Conservation (phyloP, 2,329 filamentous ascomycete species). For the Pseudocercospora eumusae region DNA sequence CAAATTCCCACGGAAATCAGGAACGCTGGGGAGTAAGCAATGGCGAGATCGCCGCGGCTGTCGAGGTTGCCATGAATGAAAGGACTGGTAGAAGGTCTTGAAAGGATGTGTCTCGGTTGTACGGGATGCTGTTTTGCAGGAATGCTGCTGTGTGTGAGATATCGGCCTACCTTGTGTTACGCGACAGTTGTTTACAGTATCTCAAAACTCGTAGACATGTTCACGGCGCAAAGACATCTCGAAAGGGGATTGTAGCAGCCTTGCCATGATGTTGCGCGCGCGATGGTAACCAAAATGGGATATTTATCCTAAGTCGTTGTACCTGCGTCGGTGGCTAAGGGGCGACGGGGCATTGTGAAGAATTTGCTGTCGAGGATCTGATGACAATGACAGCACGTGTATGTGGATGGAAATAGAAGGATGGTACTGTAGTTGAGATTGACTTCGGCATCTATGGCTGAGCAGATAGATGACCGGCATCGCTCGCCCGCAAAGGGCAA, state of each 20-base stretch:
- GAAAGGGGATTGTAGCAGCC: neutral
- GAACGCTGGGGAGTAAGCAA: slow-evolving; percentile 29
- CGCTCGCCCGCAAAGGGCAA: neutral
- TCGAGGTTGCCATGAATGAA: slow-evolving; percentile 10
- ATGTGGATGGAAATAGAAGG: neutral
- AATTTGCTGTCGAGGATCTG: neutral
- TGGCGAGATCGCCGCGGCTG: slow-evolving; percentile 28
- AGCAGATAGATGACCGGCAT: neutral
- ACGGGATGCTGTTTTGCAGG: neutral
- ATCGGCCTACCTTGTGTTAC: neutral
- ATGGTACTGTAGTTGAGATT: slow-evolving; percentile 1
- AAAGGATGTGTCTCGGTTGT: neutral
- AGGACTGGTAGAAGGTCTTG: neutral
- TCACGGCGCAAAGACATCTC: neutral
- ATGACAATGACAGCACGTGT: neutral
- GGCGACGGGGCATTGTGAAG: neutral
- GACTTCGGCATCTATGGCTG: slow-evolving; percentile 9
- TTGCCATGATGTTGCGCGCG: slow-evolving; percentile 6
- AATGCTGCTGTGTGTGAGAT: slow-evolving; percentile 5
- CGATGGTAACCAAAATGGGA: neutral
- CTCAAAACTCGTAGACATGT: neutral
- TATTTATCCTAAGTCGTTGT: neutral
- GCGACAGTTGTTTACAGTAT: neutral
- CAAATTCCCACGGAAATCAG: slow-evolving; percentile 26
- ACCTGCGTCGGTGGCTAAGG: neutral